These are phyloP conservation scores for Kodamaea suecica DNA, from an alignment of 1,139 yeast species.

Conservation along the genomic window DNA sequence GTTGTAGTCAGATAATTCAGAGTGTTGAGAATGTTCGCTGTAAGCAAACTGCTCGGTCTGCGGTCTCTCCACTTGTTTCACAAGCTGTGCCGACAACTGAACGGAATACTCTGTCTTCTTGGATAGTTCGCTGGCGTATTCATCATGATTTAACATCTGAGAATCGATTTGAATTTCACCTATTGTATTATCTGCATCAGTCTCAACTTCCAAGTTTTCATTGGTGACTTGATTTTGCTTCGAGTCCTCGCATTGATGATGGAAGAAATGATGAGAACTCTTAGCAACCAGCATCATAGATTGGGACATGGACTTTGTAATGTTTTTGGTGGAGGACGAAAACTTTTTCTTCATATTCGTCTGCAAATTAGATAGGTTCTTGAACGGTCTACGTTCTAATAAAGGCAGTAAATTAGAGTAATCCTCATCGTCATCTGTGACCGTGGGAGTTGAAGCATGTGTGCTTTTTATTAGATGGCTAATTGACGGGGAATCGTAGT, in stretches of 20 bases:
- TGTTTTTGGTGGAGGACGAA: slow-evolving; percentile 17
- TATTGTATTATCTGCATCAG: neutral
- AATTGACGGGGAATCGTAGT: slow-evolving; percentile 12
- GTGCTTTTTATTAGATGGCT: slow-evolving; percentile 6
- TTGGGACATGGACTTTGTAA: slow-evolving; percentile 21
- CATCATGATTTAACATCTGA: too few species aligned
- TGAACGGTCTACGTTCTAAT: slow-evolving; percentile 24
- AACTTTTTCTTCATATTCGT: slow-evolving; percentile 20
- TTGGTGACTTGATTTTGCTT: too few species aligned
- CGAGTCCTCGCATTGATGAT: too few species aligned
- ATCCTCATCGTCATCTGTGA: slow-evolving; percentile 5
- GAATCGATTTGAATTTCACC: too few species aligned
- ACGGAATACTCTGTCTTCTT: neutral
- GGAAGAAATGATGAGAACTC: slow-evolving; percentile 12
- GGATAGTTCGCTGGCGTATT: too few species aligned
- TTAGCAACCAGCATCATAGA: slow-evolving; percentile 17
- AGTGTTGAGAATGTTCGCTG: too few species aligned
- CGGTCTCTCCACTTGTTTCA: neutral
- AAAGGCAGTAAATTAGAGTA: slow-evolving; percentile 17
- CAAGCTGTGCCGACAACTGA: neutral
- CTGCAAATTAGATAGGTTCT: slow-evolving; percentile 26
- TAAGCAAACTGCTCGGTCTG: too few species aligned
- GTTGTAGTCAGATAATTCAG: neutral
- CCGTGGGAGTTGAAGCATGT: slow-evolving; percentile 1
- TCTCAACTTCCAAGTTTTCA: neutral